Percentiles rank a stretch among this genome's conserved stretches.
Evolutionary conservation across 352 stramenopile species (phyloP).

Genomic region (Phytophthora foliorum): DNA sequence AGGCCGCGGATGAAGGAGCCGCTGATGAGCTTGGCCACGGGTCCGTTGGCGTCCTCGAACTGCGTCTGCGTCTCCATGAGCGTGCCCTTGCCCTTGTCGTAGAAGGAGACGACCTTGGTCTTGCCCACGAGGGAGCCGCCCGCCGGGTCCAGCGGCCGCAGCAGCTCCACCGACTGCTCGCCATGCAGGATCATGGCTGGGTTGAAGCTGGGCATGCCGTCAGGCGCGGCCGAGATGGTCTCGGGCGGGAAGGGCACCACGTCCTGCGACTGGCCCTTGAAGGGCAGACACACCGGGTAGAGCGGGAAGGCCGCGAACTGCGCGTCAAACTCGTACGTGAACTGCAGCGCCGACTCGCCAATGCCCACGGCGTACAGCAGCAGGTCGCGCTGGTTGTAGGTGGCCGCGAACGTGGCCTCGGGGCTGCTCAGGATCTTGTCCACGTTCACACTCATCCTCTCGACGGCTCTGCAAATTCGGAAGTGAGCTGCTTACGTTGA

Average conservation of each 20-base stretch:
- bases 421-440: slow-evolving; percentile 69
- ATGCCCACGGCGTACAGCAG: slow-evolving; percentile 91
- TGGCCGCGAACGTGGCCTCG: slow-evolving; percentile 60
- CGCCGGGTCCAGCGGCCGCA: slow-evolving; percentile 70
- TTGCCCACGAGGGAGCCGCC: slow-evolving; percentile 65
- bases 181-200: slow-evolving; percentile 88
- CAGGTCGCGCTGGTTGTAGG: slow-evolving; percentile 92
- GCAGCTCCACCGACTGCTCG: slow-evolving; percentile 87
- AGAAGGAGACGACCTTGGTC: slow-evolving; percentile 85
- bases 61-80: slow-evolving; percentile 90
- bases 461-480: slow-evolving; percentile 16
- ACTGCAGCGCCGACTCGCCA: slow-evolving; percentile 86
- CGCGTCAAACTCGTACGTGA: slow-evolving; percentile 90
- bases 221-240: slow-evolving; percentile 59
- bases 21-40: slow-evolving; percentile 77
- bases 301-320: slow-evolving; percentile 91
- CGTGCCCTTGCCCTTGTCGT: slow-evolving; percentile 85
- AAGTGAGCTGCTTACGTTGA: slow-evolving; percentile 34
- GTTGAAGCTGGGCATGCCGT: slow-evolving; percentile 83
- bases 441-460: slow-evolving; percentile 66
- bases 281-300: slow-evolving; percentile 89
- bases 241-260: slow-evolving; percentile 90
- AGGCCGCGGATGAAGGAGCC: slow-evolving; percentile 87
- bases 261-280: slow-evolving; percentile 90
- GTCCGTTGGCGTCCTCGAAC: slow-evolving; percentile 72